Evolutionary conservation across 106 monocot genomes (phyloP).

Genomic region (Vanilla planifolia): DNA sequence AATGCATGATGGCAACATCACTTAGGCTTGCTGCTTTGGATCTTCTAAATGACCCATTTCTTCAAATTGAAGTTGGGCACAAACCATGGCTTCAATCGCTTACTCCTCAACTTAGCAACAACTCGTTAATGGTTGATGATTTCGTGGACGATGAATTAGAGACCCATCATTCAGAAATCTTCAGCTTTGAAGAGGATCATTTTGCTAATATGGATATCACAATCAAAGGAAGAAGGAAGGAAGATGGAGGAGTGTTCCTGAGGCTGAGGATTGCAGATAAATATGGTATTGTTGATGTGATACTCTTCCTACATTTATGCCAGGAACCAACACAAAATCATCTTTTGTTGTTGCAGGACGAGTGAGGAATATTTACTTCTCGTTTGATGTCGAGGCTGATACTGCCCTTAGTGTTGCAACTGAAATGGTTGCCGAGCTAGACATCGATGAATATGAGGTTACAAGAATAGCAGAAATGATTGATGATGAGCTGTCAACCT

Average conservation of each 20-base stretch:
- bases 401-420: slow-evolving; percentile 83
- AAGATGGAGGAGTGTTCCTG: slow-evolving; percentile 75
- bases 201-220: slow-evolving; percentile 54
- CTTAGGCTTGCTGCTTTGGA: slow-evolving; percentile 69
- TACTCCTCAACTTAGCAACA: slow-evolving; percentile 15
- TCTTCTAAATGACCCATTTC: slow-evolving; percentile 82
- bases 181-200: slow-evolving; percentile 53
- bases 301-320: neutral
- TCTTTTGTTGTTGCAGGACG: slow-evolving; percentile 42
- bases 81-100: slow-evolving; percentile 33
- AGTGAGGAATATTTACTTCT: slow-evolving; percentile 76
- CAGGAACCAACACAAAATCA: neutral
- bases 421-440: slow-evolving; percentile 92
- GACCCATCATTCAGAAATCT: slow-evolving; percentile 52
- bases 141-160: slow-evolving; percentile 23
- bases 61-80: slow-evolving; percentile 29
- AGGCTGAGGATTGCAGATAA: slow-evolving; percentile 76
- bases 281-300: slow-evolving; percentile 37
- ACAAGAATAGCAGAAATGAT: slow-evolving; percentile 96
- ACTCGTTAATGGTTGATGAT: slow-evolving; percentile 16
- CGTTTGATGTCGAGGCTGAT: slow-evolving; percentile 69
- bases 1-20: slow-evolving; percentile 68
- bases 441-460: slow-evolving; percentile 74
- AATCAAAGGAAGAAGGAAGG: slow-evolving; percentile 72
- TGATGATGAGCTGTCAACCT: slow-evolving; percentile 51